phyloP scores from a whole-genome alignment of 257 asterid genomes.

The Oldenlandia corymbosa region DNA sequence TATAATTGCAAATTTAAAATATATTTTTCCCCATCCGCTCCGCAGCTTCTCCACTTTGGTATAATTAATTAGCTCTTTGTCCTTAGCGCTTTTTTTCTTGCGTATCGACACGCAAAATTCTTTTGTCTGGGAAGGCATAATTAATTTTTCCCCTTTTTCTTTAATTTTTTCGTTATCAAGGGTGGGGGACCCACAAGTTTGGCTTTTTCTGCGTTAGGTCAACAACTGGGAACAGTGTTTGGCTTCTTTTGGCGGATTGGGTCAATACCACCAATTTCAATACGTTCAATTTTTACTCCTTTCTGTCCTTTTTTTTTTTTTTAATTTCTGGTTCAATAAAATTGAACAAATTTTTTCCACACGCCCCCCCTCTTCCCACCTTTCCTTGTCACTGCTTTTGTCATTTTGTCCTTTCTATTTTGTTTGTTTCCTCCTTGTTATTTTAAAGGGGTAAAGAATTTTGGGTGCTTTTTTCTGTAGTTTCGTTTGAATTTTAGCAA shows the following conservation, averaged over 20 bases:
- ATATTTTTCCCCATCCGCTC: too few species aligned
- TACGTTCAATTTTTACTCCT: conserved; percentile 18
- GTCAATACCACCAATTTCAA: conserved; percentile 39
- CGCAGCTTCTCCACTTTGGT: not conserved
- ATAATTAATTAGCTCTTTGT: not conserved
- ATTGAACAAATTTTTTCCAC: not conserved
- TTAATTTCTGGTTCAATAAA: too few species aligned
- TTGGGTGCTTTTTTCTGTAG: too few species aligned
- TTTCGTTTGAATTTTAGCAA: too few species aligned
- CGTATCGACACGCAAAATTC: conserved; percentile 6
- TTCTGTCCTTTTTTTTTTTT: not conserved
- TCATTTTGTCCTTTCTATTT: conserved; percentile 25
- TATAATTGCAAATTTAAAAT: too few species aligned
- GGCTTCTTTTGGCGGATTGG: conserved; percentile 45
- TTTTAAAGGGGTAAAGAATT: too few species aligned
- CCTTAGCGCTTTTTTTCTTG: conserved; percentile 5
- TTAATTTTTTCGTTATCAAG: too few species aligned
- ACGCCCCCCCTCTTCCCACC: not conserved
- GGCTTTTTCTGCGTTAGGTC: conserved; percentile 52
- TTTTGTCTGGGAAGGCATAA: not conserved
- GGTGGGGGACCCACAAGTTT: conserved; percentile 10
- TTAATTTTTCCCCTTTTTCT: conserved; percentile 1
- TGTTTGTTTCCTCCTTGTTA: conserved; percentile 1
- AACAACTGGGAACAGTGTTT: conserved; percentile 54
- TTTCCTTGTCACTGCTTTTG: conserved; percentile 5